Base-by-base conservation (phyloP, 1,139 yeast genomes). In the Kurtzmaniella quercitrusa region DNA sequence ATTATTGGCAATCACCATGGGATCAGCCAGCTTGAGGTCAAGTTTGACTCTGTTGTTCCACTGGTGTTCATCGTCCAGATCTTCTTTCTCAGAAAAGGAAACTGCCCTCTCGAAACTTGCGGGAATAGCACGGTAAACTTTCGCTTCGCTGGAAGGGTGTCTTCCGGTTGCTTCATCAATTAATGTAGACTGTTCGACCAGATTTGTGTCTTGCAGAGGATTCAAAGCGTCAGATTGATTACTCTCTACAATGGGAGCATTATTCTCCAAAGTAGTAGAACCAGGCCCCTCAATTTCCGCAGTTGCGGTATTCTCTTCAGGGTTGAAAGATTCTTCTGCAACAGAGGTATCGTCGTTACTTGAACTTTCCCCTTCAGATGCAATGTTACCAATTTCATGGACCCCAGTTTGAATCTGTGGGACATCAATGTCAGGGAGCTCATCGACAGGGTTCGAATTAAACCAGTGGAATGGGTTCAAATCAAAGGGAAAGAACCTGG, bases 101-200 rank as follows among this genome's bases (percentile, higher is more conserved):
- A 39, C 41, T 2, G 37, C 37, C 14, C 41, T 39, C 15, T 39
- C 37, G 15, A 37, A 37, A 15, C 39, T 37, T 16, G 39, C 25
- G 2, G 39, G 39, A 11, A 37, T 37, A 3, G 39, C 39, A 27
- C 39, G 16, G 12, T 37, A 37, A 4, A 37, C 39, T 24, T 15
- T 27, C 6, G 39, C 18, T 5, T 37, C 39, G 33, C 14, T 17
- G 4, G 16, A 31, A 18, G 36, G 36, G 14, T 15, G 3, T 8
- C 6, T 8, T 5, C 17, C 16, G 16, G 36, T 10, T 11, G 5
- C 31, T 4, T 27, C 31, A 27, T 21, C 23, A 21, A 21, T 21
- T 5, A 21, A 5, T 8, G 23, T 21, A 14, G 10, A 12, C n/a
- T 3, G 8, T 37, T 23, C 27, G 11, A 11, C 16, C 7, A 9